Conservation (phyloP, 2,329 filamentous ascomycete species). For the Epichloe hybrida region DNA sequence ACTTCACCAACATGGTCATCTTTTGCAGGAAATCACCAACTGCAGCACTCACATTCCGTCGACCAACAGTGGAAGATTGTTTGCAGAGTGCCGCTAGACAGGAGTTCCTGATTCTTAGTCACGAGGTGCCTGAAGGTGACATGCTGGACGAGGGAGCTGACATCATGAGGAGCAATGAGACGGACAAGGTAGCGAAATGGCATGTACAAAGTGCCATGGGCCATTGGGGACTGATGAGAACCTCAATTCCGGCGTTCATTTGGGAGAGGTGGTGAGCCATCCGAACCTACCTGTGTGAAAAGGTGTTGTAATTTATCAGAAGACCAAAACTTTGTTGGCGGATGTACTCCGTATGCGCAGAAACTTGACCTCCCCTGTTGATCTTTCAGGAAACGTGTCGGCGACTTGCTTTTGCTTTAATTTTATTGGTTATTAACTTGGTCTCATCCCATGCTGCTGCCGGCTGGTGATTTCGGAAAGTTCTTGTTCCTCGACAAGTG, state of each 20-base stretch:
- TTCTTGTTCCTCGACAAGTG: background rate
- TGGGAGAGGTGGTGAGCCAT: conserved; percentile 70
- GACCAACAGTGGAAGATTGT: conserved; percentile 50
- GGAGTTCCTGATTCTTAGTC: conserved; percentile 56
- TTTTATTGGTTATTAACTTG: no score
- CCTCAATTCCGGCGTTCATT: conserved; percentile 58
- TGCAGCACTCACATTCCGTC: conserved; percentile 48
- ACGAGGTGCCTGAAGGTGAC: conserved; percentile 48
- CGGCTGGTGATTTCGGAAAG: no score
- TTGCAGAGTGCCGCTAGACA: conserved; percentile 57
- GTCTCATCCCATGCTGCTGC: no score
- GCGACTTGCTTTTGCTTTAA: no score
- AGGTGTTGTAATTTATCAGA: background rate
- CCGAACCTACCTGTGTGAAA: background rate
- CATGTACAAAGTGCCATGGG: conserved; percentile 65
- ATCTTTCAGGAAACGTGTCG: no score
- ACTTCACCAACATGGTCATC: conserved; percentile 94
- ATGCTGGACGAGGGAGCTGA: conserved; percentile 32
- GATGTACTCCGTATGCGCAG: no score
- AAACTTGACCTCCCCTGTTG: no score
- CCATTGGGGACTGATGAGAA: conserved; percentile 89
- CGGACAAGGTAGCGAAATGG: conserved; percentile 52
- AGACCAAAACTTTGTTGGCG: background rate
- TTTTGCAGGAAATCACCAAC: conserved; percentile 62
- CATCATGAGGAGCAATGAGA: conserved; percentile 50